Conservation (phyloP, 805 yeast genomes). For the Lipomyces oligophaga region DNA sequence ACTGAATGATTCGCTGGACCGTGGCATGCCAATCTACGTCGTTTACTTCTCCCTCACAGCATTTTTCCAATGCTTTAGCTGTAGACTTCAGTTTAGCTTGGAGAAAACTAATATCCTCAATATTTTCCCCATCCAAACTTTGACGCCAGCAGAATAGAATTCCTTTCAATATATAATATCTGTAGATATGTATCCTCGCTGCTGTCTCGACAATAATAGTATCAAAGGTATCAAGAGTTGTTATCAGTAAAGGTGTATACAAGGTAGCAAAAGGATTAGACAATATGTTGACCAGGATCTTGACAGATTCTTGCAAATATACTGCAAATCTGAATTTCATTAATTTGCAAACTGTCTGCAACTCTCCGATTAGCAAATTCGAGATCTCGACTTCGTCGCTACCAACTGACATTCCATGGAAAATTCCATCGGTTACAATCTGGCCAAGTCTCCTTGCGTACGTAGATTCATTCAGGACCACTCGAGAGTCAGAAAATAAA, state of each 20-base stretch:
- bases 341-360: slow-evolving; percentile 7
- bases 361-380: slow-evolving; percentile 8
- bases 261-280: slow-evolving; percentile 21
- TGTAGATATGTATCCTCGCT: slow-evolving; percentile 8
- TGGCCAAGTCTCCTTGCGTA: slow-evolving; percentile 7
- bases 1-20: neutral
- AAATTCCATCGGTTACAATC: slow-evolving; percentile 15
- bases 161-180: slow-evolving; percentile 16
- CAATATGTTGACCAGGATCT: slow-evolving; percentile 9
- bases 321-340: slow-evolving; percentile 12
- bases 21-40: neutral
- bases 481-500: neutral
- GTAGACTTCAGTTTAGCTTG: neutral
- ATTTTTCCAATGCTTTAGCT: no score
- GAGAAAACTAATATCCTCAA: neutral
- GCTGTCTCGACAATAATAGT: slow-evolving; percentile 3
- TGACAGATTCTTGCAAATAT: slow-evolving; percentile 12
- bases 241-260: slow-evolving; percentile 20
- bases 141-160: slow-evolving; percentile 20
- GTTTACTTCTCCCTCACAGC: neutral
- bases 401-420: slow-evolving; percentile 8
- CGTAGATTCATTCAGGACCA: neutral
- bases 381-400: slow-evolving; percentile 20
- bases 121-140: slow-evolving; percentile 3
- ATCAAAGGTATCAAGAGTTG: slow-evolving; percentile 9